A percentile compares a stretch with the other conserved stretches of the same genome.
These are phyloP conservation scores for Trichoderma asperellum DNA, from an alignment of 2,329 filamentous ascomycete species.

Conservation along the genomic window DNA sequence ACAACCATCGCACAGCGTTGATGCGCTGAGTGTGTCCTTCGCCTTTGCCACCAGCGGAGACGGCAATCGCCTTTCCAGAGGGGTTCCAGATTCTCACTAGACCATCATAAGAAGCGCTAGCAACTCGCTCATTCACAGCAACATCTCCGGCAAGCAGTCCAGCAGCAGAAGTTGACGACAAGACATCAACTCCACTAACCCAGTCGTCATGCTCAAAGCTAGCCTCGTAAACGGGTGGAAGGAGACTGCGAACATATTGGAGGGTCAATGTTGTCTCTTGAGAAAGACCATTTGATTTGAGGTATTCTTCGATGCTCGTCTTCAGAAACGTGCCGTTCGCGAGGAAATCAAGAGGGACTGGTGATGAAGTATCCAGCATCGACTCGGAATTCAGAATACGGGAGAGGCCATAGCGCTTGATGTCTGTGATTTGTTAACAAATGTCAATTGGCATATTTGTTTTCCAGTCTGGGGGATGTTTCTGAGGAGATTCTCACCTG, in stretches of 20 bases:
- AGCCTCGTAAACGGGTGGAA: slow-evolving; percentile 85
- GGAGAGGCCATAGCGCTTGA: slow-evolving; percentile 71
- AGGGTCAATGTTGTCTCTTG: slow-evolving; percentile 84
- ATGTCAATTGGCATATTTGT: background rate
- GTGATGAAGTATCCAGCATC: slow-evolving; percentile 66
- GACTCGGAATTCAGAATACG: slow-evolving; percentile 72
- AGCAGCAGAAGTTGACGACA: slow-evolving; percentile 68
- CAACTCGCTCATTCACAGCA: slow-evolving; percentile 58
- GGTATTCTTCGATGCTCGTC: slow-evolving; percentile 87
- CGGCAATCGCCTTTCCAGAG: slow-evolving; percentile 81
- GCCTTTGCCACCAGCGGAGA: slow-evolving; percentile 66
- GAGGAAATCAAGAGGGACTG: slow-evolving; percentile 90
- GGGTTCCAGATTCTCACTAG: slow-evolving; percentile 87
- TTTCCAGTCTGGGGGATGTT: background rate
- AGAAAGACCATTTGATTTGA: slow-evolving; percentile 83
- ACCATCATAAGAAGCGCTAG: slow-evolving; percentile 95
- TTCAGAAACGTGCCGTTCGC: slow-evolving; percentile 91
- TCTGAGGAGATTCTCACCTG: slow-evolving; percentile 46
- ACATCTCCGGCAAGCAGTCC: slow-evolving; percentile 50
- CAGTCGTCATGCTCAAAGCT: slow-evolving; percentile 98
- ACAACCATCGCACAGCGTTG: slow-evolving; percentile 83
- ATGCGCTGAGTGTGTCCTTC: slow-evolving; percentile 77
- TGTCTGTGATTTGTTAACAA: slow-evolving; percentile 50
- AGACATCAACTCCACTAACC: slow-evolving; percentile 84
- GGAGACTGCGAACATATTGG: slow-evolving; percentile 89